Percentiles rank a stretch among this genome's conserved stretches.
Evolutionary conservation across 306 rosid genomes (phyloP).

Genomic region (Vicia faba): DNA sequence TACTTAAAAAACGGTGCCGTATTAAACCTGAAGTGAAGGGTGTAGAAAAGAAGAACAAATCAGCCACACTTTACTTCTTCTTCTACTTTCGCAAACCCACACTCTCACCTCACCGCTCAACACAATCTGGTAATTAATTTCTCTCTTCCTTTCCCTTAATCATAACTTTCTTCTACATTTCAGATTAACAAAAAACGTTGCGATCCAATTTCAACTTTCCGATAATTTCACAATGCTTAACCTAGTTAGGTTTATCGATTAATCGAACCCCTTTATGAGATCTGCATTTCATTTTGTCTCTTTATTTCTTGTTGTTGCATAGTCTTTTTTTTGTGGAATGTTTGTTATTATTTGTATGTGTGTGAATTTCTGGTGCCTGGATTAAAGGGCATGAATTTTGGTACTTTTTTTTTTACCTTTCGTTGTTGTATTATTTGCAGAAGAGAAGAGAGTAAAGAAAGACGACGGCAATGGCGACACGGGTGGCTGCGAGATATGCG

Average conservation of each 20-base stretch:
- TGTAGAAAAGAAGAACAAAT: neutral
- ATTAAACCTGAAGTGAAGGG: constrained; percentile 7
- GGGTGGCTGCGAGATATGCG: constrained; percentile 57
- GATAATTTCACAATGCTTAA: neutral
- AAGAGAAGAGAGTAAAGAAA: constrained; percentile 26
- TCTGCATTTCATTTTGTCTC: neutral
- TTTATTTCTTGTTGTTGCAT: too few species aligned
- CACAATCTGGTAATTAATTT: neutral
- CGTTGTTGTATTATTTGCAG: constrained; percentile 16
- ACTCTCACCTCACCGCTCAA: neutral
- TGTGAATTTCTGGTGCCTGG: neutral
- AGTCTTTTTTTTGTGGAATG: neutral
- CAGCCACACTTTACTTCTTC: neutral
- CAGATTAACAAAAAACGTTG: neutral
- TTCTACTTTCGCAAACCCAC: neutral
- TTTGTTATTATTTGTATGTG: neutral
- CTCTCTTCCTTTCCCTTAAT: neutral
- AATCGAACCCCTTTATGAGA: neutral
- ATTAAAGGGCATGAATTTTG: too few species aligned
- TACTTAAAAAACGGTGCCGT: constrained; percentile 6
- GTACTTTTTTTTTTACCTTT: neutral
- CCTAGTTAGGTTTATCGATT: neutral
- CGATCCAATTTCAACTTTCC: neutral
- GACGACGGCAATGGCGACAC: constrained; percentile 58
- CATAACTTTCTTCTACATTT: too few species aligned